Conservation (phyloP, 2,329 filamentous ascomycete species). For the Talaromyces rugulosus region DNA sequence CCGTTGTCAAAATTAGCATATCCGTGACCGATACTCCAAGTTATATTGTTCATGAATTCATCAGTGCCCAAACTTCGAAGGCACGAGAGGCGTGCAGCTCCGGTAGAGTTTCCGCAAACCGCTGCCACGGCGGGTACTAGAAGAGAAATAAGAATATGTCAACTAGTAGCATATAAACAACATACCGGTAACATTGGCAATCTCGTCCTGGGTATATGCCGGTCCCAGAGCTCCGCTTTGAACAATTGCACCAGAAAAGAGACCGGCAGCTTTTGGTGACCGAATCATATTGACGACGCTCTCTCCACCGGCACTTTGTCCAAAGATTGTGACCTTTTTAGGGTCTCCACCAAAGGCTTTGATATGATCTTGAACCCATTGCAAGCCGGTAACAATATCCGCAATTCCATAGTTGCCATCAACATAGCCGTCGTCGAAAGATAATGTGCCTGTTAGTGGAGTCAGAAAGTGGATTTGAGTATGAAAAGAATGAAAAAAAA, state of each 20-base stretch:
- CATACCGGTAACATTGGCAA: not conserved
- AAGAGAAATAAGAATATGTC: not conserved
- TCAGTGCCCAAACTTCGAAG: not conserved
- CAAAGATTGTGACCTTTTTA: slow-evolving; percentile 20
- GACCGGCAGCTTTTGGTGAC: not conserved
- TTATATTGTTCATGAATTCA: slow-evolving; percentile 2
- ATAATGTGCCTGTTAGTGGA: slow-evolving; percentile 29
- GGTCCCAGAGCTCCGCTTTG: not conserved
- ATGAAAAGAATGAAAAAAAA: too few species aligned
- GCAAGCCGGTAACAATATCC: not conserved
- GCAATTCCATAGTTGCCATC: not conserved
- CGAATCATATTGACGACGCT: not conserved
- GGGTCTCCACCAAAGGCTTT: slow-evolving; percentile 25
- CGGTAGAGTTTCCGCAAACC: slow-evolving; percentile 1
- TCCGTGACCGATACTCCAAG: not conserved
- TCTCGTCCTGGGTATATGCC: not conserved
- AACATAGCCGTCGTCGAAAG: slow-evolving; percentile 18
- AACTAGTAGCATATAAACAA: not conserved
- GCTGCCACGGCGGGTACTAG: not conserved
- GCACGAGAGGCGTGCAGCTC: slow-evolving; percentile 3
- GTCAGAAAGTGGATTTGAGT: too few species aligned
- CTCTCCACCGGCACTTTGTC: slow-evolving; percentile 22
- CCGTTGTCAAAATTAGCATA: not conserved
- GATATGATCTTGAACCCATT: slow-evolving; percentile 23
- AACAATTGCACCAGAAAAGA: not conserved